These are phyloP conservation scores for Candida labiduridarum DNA, from an alignment of 1,139 yeast genomes.

Conservation along the genomic window DNA sequence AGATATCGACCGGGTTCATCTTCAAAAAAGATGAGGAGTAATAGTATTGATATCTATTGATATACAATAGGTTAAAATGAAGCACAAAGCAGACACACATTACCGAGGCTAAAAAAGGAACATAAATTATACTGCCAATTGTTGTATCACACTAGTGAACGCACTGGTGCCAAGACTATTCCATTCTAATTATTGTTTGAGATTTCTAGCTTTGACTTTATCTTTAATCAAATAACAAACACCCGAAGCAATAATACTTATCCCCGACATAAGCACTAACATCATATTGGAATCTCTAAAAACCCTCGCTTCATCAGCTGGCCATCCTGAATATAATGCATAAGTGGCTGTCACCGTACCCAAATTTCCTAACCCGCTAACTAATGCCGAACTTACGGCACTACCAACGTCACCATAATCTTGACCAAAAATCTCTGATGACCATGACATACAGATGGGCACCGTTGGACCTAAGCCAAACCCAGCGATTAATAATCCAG, in stretches of 20 bases:
- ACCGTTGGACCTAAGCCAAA: slow-evolving; percentile 91
- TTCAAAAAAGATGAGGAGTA: too few species aligned
- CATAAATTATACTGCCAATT: too few species aligned
- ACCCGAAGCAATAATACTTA: slow-evolving; percentile 56
- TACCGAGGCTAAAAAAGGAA: too few species aligned
- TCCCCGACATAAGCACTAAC: slow-evolving; percentile 74
- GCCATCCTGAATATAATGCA: slow-evolving; percentile 88
- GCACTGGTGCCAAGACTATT: too few species aligned
- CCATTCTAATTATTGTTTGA: too few species aligned
- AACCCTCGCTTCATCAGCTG: slow-evolving; percentile 64
- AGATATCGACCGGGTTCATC: too few species aligned
- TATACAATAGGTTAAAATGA: too few species aligned
- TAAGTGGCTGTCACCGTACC: slow-evolving; percentile 89
- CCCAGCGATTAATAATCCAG: slow-evolving; percentile 78
- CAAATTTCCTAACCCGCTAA: slow-evolving; percentile 82
- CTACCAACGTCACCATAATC: slow-evolving; percentile 83
- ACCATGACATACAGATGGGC: slow-evolving; percentile 86
- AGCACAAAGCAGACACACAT: too few species aligned
- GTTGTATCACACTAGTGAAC: too few species aligned
- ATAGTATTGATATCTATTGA: too few species aligned
- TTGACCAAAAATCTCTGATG: slow-evolving; percentile 73
- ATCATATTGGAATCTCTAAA: slow-evolving; percentile 81
- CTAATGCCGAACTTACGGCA: slow-evolving; percentile 81
- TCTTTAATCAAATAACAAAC: slow-evolving; percentile 37
- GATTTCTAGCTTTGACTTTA: slow-evolving; percentile 18